Conservation (phyloP, 495 filamentous ascomycete species). For the Cetradonia linearis region DNA sequence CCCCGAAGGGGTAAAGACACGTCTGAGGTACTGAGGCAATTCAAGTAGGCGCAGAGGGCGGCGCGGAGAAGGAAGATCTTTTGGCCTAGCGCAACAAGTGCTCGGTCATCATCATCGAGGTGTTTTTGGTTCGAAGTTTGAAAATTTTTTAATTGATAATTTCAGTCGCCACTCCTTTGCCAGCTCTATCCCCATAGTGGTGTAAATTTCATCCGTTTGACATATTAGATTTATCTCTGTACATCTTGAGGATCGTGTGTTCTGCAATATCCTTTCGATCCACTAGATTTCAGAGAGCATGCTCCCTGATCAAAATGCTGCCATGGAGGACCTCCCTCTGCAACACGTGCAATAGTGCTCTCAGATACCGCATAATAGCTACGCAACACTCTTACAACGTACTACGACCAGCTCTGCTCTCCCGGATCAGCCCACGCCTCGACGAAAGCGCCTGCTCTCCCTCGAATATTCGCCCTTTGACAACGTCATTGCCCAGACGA, state of each 20-base stretch:
- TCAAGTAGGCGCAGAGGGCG: background rate
- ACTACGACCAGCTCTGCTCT: background rate
- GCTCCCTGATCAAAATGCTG: conserved; percentile 43
- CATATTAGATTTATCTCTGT: background rate
- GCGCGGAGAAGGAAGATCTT: background rate
- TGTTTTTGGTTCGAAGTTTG: background rate
- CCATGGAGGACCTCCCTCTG: conserved; percentile 48
- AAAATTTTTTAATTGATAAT: background rate
- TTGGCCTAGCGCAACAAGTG: background rate
- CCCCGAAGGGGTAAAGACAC: too few species aligned
- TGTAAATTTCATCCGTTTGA: background rate
- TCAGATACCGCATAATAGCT: conserved; percentile 1
- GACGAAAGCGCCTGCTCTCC: conserved; percentile 28
- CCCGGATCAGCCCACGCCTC: conserved; percentile 23
- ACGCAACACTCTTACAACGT: background rate
- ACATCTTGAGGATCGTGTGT: background rate
- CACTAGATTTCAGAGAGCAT: conserved; percentile 35
- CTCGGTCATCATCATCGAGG: conserved; percentile 10
- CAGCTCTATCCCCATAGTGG: too few species aligned
- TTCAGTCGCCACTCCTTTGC: background rate
- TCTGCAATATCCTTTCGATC: too few species aligned
- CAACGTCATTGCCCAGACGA: conserved; percentile 19
- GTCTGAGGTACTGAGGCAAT: too few species aligned
- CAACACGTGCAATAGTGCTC: conserved; percentile 11
- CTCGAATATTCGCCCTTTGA: conserved; percentile 13